These are phyloP conservation scores for Dianthus caryophyllus DNA, from an alignment of 148 eudicot species.

Conservation along the genomic window DNA sequence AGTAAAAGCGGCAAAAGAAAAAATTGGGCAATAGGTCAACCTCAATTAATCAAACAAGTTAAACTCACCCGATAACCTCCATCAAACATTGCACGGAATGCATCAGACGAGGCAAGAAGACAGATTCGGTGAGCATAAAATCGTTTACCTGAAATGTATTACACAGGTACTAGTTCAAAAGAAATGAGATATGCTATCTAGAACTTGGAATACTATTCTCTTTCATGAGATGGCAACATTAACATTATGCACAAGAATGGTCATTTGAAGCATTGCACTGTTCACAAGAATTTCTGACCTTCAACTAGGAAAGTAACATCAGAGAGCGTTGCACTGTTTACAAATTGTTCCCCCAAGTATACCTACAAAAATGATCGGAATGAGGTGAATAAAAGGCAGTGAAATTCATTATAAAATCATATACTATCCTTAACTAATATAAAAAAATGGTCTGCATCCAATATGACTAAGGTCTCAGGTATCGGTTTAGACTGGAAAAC, in stretches of 20 bases:
- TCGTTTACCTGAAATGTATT: conserved; percentile 47
- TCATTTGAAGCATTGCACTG: no score
- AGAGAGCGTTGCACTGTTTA: conserved; percentile 66
- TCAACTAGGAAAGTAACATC: conserved; percentile 81
- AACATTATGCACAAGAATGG: background rate
- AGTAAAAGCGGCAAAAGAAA: background rate
- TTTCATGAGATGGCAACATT: background rate
- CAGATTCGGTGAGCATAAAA: conserved; percentile 87
- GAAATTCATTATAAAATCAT: background rate
- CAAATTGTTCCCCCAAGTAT: conserved; percentile 78
- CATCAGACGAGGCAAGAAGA: conserved; percentile 84
- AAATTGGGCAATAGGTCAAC: background rate
- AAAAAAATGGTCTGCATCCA: no score
- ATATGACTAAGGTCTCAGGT: background rate
- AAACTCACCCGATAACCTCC: conserved; percentile 87
- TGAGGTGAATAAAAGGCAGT: background rate
- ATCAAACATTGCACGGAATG: conserved; percentile 92
- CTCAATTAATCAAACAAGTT: background rate
- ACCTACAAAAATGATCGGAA: conserved; percentile 46
- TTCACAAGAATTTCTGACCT: conserved; percentile 38
- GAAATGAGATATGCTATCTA: background rate
- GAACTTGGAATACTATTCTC: background rate
- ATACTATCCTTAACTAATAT: no score
- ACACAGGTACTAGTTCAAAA: conserved; percentile 1
- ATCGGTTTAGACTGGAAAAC: no score